Conservation (phyloP, 208 protist genomes). For the Leishmania guyanensis region DNA sequence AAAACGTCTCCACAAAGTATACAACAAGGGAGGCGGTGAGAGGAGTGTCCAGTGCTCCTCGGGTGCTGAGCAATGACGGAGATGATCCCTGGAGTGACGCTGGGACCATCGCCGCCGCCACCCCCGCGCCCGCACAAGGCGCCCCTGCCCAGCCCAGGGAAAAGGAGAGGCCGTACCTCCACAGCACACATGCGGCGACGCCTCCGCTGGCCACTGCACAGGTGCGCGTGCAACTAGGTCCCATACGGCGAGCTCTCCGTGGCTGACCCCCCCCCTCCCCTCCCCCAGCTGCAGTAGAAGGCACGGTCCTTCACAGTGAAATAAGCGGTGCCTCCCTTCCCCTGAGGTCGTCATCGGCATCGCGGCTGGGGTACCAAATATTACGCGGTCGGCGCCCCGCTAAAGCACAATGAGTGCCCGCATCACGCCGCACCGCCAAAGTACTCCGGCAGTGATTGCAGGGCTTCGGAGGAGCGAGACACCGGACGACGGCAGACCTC, state of each 20-base stretch:
- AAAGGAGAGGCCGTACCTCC: neutral
- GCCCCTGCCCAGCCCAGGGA: neutral
- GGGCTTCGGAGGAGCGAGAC: neutral
- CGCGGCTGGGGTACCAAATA: neutral
- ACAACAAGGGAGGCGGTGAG: neutral
- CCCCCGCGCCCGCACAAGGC: neutral
- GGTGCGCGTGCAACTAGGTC: neutral
- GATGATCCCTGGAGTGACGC: neutral
- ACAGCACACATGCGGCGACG: neutral
- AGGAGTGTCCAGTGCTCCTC: neutral
- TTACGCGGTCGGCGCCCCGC: neutral
- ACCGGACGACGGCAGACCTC: neutral
- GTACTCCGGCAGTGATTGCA: neutral
- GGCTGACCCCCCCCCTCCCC: neutral
- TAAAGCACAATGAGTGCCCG: too few relatives aligned
- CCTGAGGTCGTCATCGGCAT: neutral
- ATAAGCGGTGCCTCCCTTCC: neutral
- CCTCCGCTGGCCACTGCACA: neutral
- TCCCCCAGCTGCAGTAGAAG: neutral
- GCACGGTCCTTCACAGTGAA: neutral
- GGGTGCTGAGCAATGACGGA: neutral
- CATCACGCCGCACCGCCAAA: neutral
- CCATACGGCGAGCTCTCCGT: neutral
- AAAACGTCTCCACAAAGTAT: constrained; percentile 6
- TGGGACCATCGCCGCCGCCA: neutral